Base-by-base conservation (phyloP, 495 filamentous ascomycete genomes). In the Xylaria bambusicola region DNA sequence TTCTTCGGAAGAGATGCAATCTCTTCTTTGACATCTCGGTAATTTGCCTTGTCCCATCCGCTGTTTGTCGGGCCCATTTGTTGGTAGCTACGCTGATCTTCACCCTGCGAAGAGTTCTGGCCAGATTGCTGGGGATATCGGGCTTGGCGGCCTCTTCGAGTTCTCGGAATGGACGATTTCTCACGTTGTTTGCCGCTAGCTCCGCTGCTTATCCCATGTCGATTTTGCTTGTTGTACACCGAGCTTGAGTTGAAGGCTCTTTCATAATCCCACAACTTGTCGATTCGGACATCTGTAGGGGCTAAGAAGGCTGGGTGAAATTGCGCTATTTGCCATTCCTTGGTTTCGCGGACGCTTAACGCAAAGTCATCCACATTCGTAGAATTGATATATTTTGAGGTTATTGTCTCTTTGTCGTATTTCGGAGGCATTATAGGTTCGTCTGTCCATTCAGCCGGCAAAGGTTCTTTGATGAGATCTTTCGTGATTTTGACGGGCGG, bases 291-390 rank as follows among this genome's bases (percentile, higher is more conserved):
- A 26, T 64, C 62, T 10, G 8, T 31, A 3, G 58, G 58, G 31
- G 64, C 57, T 44, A 70, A 38, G 60, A 84, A 84, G 2, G 68
- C 63, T 0, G 82, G 82, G 60, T 85, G 81, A 33, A 76, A 49
- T 41, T 77, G 68, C 38, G 79, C 55, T 18, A 60, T 61, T 20
- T 66, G 60, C 82, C 82, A 85, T 40, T 68, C 60, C 13, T 68
- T 53, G 21, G 70, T 72, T 18, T 74, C 68, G 23, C 79, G 74
- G 52, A 83, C 72, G 23, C 70, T 71, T 45, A 63, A 55, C 2
- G 60, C 62, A 52, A 78, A 82, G 17, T 78, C 78, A 38, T 77
- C 69, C 6, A 73, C 31, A 58, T 82, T 79, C 13, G 73, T 66
- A n/a, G 74, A 70, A 13, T 68, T 74, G 58, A 81, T 76, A 64